Evolutionary conservation across 305 asterid genomes (phyloP).

Genomic region (Plantago coronopus): DNA sequence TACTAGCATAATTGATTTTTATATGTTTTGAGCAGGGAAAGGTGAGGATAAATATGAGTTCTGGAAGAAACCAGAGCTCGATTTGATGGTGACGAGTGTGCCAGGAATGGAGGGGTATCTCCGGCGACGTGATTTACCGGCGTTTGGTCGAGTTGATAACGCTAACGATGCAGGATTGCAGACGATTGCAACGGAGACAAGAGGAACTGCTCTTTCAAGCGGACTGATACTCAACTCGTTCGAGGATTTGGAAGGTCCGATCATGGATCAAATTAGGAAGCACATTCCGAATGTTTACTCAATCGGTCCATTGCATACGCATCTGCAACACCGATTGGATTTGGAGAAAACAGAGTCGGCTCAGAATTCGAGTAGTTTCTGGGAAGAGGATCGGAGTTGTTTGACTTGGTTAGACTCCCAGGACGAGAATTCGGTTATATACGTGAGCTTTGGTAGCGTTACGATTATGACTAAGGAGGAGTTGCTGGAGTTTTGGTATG

Average conservation of each 20-base stretch:
- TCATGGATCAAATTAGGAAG: conserved; percentile 33
- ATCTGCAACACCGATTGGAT: conserved; percentile 24
- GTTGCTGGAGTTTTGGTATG: conserved; percentile 39
- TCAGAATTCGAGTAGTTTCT: conserved; percentile 31
- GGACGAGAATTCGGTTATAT: conserved; percentile 29
- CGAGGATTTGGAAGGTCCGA: conserved; percentile 42
- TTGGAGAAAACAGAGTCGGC: conserved; percentile 6
- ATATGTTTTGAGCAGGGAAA: conserved; percentile 18
- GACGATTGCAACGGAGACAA: conserved; percentile 27
- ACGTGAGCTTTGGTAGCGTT: conserved; percentile 43
- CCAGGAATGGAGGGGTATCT: conserved; percentile 53
- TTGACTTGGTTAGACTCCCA: conserved; percentile 38
- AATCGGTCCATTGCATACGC: conserved; percentile 40
- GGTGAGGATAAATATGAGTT: conserved; percentile 32
- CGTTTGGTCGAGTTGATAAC: conserved; percentile 38
- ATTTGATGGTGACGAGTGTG: conserved; percentile 37
- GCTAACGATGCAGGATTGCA: conserved; percentile 28
- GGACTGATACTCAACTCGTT: conserved; percentile 38
- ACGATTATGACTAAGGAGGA: conserved; percentile 27
- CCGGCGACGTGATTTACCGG: conserved; percentile 52
- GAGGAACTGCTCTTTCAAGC: conserved; percentile 19
- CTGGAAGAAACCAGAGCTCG: conserved; percentile 35
- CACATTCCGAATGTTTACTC: conserved; percentile 35
- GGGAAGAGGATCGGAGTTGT: conserved; percentile 37
- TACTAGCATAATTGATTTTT: too few species aligned